phyloP scores from a whole-genome alignment of 768 basidiomycete species.

The Boletus sp. region DNA sequence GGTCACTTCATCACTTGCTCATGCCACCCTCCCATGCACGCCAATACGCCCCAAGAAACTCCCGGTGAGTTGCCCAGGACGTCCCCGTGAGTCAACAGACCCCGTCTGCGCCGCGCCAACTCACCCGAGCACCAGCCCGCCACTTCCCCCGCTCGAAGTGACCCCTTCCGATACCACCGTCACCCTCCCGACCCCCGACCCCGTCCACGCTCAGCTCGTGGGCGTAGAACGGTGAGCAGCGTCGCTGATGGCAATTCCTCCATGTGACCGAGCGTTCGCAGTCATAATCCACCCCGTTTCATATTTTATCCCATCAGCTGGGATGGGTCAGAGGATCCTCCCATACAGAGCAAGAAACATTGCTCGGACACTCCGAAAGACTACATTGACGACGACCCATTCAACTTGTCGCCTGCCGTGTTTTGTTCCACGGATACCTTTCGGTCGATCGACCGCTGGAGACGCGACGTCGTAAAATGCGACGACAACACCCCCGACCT shows the following conservation, averaged over 20 bases:
- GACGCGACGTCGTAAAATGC: slow-evolving; percentile 14
- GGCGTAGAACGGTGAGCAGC: slow-evolving; percentile 14
- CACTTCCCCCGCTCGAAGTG: background rate
- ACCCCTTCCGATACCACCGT: slow-evolving; percentile 25
- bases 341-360: slow-evolving; percentile 24
- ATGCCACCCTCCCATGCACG: too few relatives aligned
- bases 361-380: background rate
- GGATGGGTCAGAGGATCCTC: slow-evolving; percentile 20
- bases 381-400: slow-evolving; percentile 36
- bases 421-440: slow-evolving; percentile 22
- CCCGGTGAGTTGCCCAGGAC: background rate
- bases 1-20: background rate
- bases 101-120: too few relatives aligned
- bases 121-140: background rate
- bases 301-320: slow-evolving; percentile 29
- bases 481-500: slow-evolving; percentile 4
- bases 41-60: background rate
- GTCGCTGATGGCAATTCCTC: background rate
- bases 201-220: slow-evolving; percentile 17
- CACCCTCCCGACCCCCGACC: slow-evolving; percentile 29
- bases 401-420: slow-evolving; percentile 24
- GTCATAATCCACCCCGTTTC: slow-evolving; percentile 20
- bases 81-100: background rate
- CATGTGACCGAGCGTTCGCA: background rate
- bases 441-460: slow-evolving; percentile 24